These are phyloP conservation scores for Laetiporus sulphureus DNA, from an alignment of 1,284 basidiomycete genomes.

Conservation along the genomic window DNA sequence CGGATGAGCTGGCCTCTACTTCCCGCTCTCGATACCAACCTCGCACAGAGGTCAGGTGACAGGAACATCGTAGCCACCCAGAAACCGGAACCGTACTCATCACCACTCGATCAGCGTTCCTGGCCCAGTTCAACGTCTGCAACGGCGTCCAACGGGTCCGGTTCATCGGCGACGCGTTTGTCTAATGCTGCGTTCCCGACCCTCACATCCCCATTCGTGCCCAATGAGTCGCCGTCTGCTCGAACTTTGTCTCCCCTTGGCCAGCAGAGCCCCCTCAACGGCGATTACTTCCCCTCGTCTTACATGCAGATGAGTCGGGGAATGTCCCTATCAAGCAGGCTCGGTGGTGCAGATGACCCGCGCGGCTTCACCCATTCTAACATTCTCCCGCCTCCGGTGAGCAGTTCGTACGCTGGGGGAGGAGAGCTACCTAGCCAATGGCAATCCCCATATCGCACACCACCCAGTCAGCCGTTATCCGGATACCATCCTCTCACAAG, in stretches of 20 bases:
- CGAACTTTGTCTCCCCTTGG: too few species aligned
- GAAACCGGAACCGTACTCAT: constrained; percentile 20
- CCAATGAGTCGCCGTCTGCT: constrained; percentile 23
- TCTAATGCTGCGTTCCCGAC: constrained; percentile 25
- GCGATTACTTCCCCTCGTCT: constrained; percentile 10
- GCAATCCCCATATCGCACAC: constrained; percentile 12
- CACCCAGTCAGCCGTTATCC: not conserved
- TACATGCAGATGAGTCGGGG: constrained; percentile 2
- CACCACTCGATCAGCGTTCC: constrained; percentile 22
- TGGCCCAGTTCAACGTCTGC: constrained; percentile 27
- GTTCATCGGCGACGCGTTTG: constrained; percentile 18
- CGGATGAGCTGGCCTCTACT: constrained; percentile 23
- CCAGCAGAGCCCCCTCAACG: too few species aligned
- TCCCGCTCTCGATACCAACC: constrained; percentile 24
- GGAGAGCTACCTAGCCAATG: constrained; percentile 7
- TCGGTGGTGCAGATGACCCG: constrained; percentile 8
- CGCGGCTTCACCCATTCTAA: constrained; percentile 9
- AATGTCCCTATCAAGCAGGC: constrained; percentile 6
- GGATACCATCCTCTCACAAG: not conserved
- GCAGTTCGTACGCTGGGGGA: not conserved
- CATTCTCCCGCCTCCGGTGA: constrained; percentile 8
- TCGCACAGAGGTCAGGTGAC: constrained; percentile 16
- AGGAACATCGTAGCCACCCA: constrained; percentile 10
- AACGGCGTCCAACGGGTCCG: constrained; percentile 22
- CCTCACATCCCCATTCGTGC: constrained; percentile 39